phyloP scores from a whole-genome alignment of 2,329 filamentous ascomycete genomes.

The Zymoseptoria ardabiliae region DNA sequence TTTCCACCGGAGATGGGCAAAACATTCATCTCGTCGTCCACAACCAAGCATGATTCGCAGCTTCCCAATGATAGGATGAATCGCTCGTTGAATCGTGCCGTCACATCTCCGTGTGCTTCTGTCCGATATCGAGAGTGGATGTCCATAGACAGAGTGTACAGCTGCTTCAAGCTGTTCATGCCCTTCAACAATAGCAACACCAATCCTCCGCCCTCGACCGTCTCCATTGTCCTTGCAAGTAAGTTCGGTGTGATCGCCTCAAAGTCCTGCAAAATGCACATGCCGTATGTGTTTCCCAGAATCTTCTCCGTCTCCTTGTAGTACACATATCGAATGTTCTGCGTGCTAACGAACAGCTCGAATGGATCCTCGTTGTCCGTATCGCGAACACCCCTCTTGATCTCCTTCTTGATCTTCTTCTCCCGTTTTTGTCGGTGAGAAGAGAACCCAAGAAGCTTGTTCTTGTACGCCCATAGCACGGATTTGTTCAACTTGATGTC shows the following conservation, averaged over 20 bases:
- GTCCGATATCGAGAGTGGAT: conserved; percentile 94
- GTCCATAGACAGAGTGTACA: conserved; percentile 96
- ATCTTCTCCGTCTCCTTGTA: conserved; percentile 99
- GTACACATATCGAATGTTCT: conserved; percentile 97
- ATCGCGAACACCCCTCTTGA: conserved; percentile 89
- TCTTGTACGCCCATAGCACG: conserved; percentile 98
- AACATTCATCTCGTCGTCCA: conserved; percentile 96
- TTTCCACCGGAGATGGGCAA: conserved; percentile 94
- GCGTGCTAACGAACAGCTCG: conserved; percentile 90
- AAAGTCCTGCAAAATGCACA: conserved; percentile 97
- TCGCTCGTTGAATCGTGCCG: conserved; percentile 93
- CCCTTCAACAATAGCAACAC: conserved; percentile 88
- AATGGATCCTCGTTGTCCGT: conserved; percentile 90
- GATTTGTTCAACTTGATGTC: conserved; percentile 94
- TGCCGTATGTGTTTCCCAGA: conserved; percentile 92
- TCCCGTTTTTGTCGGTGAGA: conserved; percentile 97
- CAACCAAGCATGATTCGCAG: conserved; percentile 88
- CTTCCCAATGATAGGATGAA: conserved; percentile 94
- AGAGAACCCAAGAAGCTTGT: conserved; percentile 89
- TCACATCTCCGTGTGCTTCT: conserved; percentile 90
- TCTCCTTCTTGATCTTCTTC: conserved; percentile 95
- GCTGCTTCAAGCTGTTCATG: conserved; percentile 93
- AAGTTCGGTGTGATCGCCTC: conserved; percentile 97
- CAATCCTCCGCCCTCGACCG: conserved; percentile 89
- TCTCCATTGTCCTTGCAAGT: conserved; percentile 89